phyloP scores from a whole-genome alignment of 352 stramenopile species.

The Phytophthora melonis region DNA sequence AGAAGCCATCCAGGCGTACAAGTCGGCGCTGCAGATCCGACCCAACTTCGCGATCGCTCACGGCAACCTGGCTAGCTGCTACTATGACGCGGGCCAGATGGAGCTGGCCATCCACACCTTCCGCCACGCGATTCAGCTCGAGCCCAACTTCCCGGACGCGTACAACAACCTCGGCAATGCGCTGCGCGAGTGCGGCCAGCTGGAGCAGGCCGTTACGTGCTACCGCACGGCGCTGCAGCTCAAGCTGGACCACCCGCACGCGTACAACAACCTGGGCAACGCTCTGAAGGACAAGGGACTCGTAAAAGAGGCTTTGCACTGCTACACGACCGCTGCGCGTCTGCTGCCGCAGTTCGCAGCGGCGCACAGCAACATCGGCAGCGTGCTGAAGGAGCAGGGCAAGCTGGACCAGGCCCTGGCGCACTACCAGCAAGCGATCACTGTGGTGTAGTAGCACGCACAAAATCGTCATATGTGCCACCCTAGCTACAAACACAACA shows the following conservation, averaged over 20 bases:
- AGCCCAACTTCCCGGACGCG: conserved; percentile 93
- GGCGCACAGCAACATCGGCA: conserved; percentile 94
- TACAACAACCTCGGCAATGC: conserved; percentile 96
- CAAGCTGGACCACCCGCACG: conserved; percentile 93
- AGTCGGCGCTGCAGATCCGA: conserved; percentile 81
- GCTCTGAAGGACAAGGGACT: conserved; percentile 93
- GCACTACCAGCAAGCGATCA: conserved; percentile 95
- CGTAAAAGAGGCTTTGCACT: conserved; percentile 94
- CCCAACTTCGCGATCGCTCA: conserved; percentile 94
- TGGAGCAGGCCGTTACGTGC: conserved; percentile 85
- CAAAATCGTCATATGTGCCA: too few species aligned
- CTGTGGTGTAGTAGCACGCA: too few species aligned
- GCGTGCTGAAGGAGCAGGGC: conserved; percentile 95
- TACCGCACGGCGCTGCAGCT: conserved; percentile 91
- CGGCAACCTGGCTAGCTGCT: conserved; percentile 92
- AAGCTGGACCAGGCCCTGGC: conserved; percentile 94
- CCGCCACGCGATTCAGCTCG: conserved; percentile 92
- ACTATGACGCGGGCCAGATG: conserved; percentile 90
- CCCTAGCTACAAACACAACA: too few species aligned
- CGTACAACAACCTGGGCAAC: conserved; percentile 96
- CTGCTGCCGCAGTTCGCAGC: conserved; percentile 94
- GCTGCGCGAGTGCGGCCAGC: conserved; percentile 83
- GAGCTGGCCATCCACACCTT: conserved; percentile 89
- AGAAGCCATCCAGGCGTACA: conserved; percentile 89
- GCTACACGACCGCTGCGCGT: conserved; percentile 91